Evolutionary conservation across 805 yeast species (phyloP), one percentile per base, ranked within the genome.

Genomic region (Suhomyces kilbournensis): DNA sequence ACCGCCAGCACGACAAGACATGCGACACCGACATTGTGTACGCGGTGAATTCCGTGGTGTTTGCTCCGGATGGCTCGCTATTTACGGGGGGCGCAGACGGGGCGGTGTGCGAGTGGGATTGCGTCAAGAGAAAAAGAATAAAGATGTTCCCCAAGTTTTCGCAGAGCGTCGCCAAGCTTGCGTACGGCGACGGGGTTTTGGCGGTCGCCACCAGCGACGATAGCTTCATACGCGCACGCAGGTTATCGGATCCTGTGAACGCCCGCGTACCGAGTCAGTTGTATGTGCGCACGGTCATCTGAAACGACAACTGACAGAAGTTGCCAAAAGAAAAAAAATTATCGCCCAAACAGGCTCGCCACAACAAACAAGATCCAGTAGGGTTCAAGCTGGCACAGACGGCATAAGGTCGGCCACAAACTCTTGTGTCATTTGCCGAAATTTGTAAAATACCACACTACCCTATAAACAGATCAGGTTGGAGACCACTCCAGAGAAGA

Each of bases 41-140:
- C 47, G 83, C 85, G 1, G 82, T 82, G 7, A 81, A 82, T 48
- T 70, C 78, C 2, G 59, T 82, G 2, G 71, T 69, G 4, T 78
- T 80, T 54, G 74, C 77, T 48, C 69, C 73, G 0, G 55, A 67
- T 48, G 63, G 67, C 38, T 69, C 77, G 1, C 69, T 81, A 15
- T 78, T 77, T 59, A 79, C 85, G 0, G 79, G 77, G 0, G 85
- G 84, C 3, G 74, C 79, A 2, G 86, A 82, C 59, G 78, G 78
- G 1, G 61, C 66, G 19, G 72, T 82, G 7, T 78, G 80, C 55
- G 63, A 77, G 44, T 80, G 86, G 84, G 80, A 81, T 56, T 71
- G 71, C 65, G 62, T 68, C 42, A 69, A 74, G 46, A 62, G 77
- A 40, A 76, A 78, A 60, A 63, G 82, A 48, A 67, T 76, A 55